A percentile compares a stretch with the other conserved stretches of the same genome.
Evolutionary conservation across 2,329 filamentous ascomycete species (phyloP).

Genomic region (Colletotrichum costaricense): DNA sequence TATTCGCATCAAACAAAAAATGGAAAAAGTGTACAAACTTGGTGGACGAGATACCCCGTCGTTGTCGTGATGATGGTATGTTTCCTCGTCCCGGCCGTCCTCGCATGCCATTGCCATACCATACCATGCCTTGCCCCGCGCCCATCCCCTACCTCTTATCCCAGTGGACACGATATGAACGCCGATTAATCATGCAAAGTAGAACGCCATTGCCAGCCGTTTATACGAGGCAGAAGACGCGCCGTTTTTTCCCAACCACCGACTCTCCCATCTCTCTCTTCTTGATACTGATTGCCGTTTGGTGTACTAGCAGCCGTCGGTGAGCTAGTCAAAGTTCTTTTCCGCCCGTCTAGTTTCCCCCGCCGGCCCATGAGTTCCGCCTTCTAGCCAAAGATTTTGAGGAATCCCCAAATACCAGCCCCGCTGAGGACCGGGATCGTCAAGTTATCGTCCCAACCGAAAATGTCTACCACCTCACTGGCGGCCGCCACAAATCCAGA

Average conservation of each 20-base stretch:
- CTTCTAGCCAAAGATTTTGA: conserved; percentile 81
- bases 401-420: conserved; percentile 88
- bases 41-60: conserved; percentile 5
- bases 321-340: conserved; percentile 9
- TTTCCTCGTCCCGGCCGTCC: conserved; percentile 24
- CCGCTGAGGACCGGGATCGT: conserved; percentile 95
- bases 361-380: neutral
- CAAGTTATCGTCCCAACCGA: conserved; percentile 96
- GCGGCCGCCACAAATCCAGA: conserved; percentile 90
- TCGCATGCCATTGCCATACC: conserved; percentile 10
- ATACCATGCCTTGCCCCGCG: conserved; percentile 10
- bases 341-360: conserved; percentile 13
- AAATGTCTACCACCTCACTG: conserved; percentile 91
- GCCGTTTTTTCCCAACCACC: neutral
- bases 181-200: conserved; percentile 32
- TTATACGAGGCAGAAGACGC: conserved; percentile 12
- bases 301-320: conserved; percentile 20
- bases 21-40: conserved; percentile 15
- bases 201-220: conserved; percentile 25
- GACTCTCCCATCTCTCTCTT: conserved; percentile 7
- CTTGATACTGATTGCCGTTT: conserved; percentile 17
- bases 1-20: conserved; percentile 6
- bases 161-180: conserved; percentile 24
- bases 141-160: neutral
- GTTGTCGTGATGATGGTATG: conserved; percentile 25